Conservation (phyloP, 2,329 filamentous ascomycete genomes). For the Mycosphaerella sp. region DNA sequence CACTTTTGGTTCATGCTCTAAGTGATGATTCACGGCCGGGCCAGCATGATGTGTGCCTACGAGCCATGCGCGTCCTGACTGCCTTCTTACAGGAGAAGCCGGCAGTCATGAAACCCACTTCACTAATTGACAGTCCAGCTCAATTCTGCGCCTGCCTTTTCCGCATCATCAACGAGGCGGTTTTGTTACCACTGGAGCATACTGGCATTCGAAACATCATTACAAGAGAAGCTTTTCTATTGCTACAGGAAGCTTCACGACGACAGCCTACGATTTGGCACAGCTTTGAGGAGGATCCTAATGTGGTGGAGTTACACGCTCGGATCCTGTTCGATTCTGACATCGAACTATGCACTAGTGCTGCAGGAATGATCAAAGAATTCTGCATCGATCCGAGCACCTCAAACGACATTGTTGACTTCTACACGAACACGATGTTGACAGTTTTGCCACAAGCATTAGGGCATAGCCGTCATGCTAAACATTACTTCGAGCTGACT, state of each 20-base stretch:
- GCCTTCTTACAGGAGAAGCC: constrained; percentile 26
- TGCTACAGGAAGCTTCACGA: constrained; percentile 16
- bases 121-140: constrained; percentile 23
- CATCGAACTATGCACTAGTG: constrained; percentile 10
- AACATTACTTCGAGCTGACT: constrained; percentile 23
- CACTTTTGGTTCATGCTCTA: constrained; percentile 24
- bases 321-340: constrained; percentile 24
- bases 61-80: constrained; percentile 20
- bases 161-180: constrained; percentile 17
- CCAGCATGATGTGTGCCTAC: constrained; percentile 10
- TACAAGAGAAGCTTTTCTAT: constrained; percentile 4
- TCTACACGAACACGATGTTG: constrained; percentile 24
- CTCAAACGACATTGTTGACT: constrained; percentile 15
- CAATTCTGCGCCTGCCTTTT: constrained; percentile 21
- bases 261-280: constrained; percentile 30
- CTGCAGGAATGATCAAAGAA: constrained; percentile 19
- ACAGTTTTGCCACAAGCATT: constrained; percentile 22
- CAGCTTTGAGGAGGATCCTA: constrained; percentile 16
- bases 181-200: neutral
- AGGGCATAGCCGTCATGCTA: constrained; percentile 4
- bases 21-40: constrained; percentile 18
- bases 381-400: constrained; percentile 23
- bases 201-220: constrained; percentile 1
- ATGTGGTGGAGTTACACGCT: constrained; percentile 36
- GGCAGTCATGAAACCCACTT: constrained; percentile 16